phyloP scores from a whole-genome alignment of 2,329 filamentous ascomycete genomes.

The Colletotrichum sojae region DNA sequence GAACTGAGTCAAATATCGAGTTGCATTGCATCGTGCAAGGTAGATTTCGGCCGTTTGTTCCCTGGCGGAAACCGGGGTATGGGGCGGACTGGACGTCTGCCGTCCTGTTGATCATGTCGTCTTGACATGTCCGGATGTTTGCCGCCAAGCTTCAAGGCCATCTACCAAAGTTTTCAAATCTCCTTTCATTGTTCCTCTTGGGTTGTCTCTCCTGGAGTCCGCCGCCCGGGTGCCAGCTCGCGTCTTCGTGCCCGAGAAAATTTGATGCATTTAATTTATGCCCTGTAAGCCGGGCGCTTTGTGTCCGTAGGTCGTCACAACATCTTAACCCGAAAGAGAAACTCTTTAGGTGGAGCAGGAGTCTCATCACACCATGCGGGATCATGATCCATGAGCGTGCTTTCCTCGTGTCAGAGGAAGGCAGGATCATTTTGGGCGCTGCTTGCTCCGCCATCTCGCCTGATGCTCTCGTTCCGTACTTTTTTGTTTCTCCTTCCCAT shows the following conservation, averaged over 20 bases:
- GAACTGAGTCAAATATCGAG: constrained; percentile 21
- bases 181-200: background rate
- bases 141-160: background rate
- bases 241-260: constrained; percentile 13
- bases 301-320: background rate
- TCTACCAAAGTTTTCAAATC: background rate
- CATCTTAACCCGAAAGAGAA: constrained; percentile 1
- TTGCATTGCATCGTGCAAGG: constrained; percentile 16
- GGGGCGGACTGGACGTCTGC: background rate
- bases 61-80: background rate
- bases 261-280: background rate
- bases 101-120: background rate
- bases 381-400: constrained; percentile 21
- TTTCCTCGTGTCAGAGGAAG: background rate
- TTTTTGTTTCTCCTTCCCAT: background rate
- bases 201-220: background rate
- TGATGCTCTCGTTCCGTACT: background rate
- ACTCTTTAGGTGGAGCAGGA: constrained; percentile 1
- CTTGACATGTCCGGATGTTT: constrained; percentile 4
- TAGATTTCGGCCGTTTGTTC: constrained; percentile 3
- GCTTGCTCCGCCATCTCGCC: background rate
- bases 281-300: background rate
- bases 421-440: background rate
- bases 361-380: constrained; percentile 8
- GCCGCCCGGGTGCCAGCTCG: background rate